phyloP scores from a whole-genome alignment of 805 yeast genomes.

The Ogataea henricii region DNA sequence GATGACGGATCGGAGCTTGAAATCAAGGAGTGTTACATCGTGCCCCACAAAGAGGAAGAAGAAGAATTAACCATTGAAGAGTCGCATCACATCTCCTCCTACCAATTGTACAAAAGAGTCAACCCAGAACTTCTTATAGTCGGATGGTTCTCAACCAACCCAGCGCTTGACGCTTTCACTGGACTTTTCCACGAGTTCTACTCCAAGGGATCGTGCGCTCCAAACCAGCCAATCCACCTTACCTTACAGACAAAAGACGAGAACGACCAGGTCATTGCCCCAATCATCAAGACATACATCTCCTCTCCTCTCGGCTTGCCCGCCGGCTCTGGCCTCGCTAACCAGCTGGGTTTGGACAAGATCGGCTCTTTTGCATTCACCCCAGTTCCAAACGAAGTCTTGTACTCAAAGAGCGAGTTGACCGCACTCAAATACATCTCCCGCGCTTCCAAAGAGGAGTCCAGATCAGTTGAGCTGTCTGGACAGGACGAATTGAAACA shows the following conservation, averaged over 20 bases:
- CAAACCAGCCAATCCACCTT: slow-evolving; percentile 77
- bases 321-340: slow-evolving; percentile 42
- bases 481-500: slow-evolving; percentile 46
- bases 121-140: slow-evolving; percentile 76
- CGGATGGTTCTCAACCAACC: slow-evolving; percentile 78
- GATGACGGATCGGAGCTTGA: slow-evolving; percentile 81
- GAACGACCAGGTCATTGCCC: slow-evolving; percentile 49
- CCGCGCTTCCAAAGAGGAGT: slow-evolving; percentile 38
- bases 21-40: slow-evolving; percentile 74
- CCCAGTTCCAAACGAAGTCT: slow-evolving; percentile 69
- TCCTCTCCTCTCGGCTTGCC: slow-evolving; percentile 69
- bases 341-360: slow-evolving; percentile 41
- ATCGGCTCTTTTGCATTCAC: slow-evolving; percentile 63
- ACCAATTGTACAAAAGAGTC: slow-evolving; percentile 70
- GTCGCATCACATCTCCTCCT: slow-evolving; percentile 70
- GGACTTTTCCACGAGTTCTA: slow-evolving; percentile 82
- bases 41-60: slow-evolving; percentile 74
- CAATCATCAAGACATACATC: slow-evolving; percentile 66
- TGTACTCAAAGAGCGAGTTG: slow-evolving; percentile 59
- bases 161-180: slow-evolving; percentile 66
- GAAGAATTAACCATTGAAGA: slow-evolving; percentile 79
- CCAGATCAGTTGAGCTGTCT: slow-evolving; percentile 35
- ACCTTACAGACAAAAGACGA: slow-evolving; percentile 63
- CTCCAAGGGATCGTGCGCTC: slow-evolving; percentile 69
- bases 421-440: slow-evolving; percentile 53